Evolutionary conservation across 345 rosid species (phyloP), one percentile per base, ranked within the genome.

Genomic region (Brassica rapa): DNA sequence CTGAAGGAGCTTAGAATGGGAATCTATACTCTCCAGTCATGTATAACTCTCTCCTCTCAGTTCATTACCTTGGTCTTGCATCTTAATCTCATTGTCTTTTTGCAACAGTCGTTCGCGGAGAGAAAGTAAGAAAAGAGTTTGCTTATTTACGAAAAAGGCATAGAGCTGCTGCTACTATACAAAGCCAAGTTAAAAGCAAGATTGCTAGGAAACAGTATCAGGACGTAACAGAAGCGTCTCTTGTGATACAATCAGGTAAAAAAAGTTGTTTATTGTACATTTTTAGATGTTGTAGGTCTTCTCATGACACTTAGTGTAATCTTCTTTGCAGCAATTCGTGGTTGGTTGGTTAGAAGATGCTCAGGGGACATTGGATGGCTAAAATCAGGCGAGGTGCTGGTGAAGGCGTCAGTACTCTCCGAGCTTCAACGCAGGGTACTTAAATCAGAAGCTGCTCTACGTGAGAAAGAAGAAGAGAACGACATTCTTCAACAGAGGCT

Each of bases 381-480:
- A 77, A 84, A 79, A 70, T 83, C 87, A 2, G 97, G 88, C 30
- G 97, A 95, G 68, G 96, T 93, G 70, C 82, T 88, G 67, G 94
- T 93, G 81, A 95, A 95, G 86, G 90, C 96, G 46, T 88, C 98
- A 5, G 89, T 87, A 82, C 98, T 95, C 49, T 90, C 96, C 12
- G 97, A 95, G 72, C 72, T 95, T 71, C 99, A 95, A 79, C 89
- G 98, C 6, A 90, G 94, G 49, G 94, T 93, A 46, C 98, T 95
- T 19, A 91, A 88, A 80, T 89, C 98, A 6, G 98, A 95, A 84
- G 96, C 98, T 74, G 90, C 88, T 41, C 77, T 86, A 71, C 84
- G 97, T 76, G 93, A 88, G 85, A 95, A 91, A 80, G 99, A 95
- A 80, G 99, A 95, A 72, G 99, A 93, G 84, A 95, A 91, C 39